Percentiles rank a stretch among this genome's conserved stretches.
phyloP scores from a whole-genome alignment of 2,329 filamentous ascomycete species.

The Alternaria tenuissima region DNA sequence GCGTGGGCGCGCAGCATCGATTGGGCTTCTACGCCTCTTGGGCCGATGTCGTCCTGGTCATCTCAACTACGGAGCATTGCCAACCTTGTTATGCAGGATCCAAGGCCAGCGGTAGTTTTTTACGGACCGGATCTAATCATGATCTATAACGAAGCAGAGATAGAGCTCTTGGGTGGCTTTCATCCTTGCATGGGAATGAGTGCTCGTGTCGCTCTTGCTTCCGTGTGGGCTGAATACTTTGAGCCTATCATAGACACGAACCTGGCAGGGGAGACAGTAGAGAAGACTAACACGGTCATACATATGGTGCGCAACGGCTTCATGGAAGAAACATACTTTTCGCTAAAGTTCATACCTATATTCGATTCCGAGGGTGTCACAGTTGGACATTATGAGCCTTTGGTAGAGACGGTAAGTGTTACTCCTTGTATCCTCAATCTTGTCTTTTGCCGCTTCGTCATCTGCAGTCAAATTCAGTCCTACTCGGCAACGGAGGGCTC shows the following conservation, averaged over 20 bases:
- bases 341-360: conserved; percentile 78
- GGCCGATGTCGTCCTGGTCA: conserved; percentile 75
- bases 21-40: conserved; percentile 75
- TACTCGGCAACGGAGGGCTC: not conserved
- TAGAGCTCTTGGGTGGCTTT: conserved; percentile 36
- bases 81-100: conserved; percentile 72
- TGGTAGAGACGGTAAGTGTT: conserved; percentile 73
- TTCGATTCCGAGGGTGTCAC: conserved; percentile 74
- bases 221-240: conserved; percentile 63
- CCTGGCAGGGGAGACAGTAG: conserved; percentile 31
- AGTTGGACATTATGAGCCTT: conserved; percentile 76
- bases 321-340: conserved; percentile 80
- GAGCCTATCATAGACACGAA: conserved; percentile 35
- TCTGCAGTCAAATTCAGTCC: too few relatives aligned
- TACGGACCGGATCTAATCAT: conserved; percentile 50
- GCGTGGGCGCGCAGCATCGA: conserved; percentile 64
- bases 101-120: conserved; percentile 68
- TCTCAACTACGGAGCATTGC: conserved; percentile 75
- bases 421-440: rapidly evolving
- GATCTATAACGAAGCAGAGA: conserved; percentile 51
- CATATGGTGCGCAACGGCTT: conserved; percentile 73
- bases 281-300: conserved; percentile 71
- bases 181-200: conserved; percentile 68
- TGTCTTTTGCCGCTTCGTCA: rapidly evolving
- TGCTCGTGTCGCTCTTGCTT: conserved; percentile 70